Evolutionary conservation across 2,329 filamentous ascomycete genomes (phyloP), one percentile per base, ranked within the genome.

Genomic region (Pseudofabraea citricarpa): DNA sequence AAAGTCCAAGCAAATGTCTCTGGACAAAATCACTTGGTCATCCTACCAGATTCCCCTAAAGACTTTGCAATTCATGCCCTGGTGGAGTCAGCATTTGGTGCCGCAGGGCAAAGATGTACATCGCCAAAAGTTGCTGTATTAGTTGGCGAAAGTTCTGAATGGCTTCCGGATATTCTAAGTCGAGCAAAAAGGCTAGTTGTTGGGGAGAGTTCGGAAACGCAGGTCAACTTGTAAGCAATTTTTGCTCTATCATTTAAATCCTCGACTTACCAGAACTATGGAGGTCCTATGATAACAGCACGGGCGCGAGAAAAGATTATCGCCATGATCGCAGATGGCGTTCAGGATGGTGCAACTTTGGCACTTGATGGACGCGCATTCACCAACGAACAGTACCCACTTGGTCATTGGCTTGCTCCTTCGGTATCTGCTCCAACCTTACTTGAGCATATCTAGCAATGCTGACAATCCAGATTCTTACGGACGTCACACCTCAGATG

Each of bases 81-180:
- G 12, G 43, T 23, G 13, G 43, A 36, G 19, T 19, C 13, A 15
- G 43, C 40, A 8, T 45, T 45, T 29, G 40, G 43, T 23, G 39
- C 43, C 10, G 43, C 43, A n/a, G 40, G 43, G 13, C 43, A 45
- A 26, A 22, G 43, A 12, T 45, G 43, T 36, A 45, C 41, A 24
- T 40, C 23, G 20, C 16, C 41, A 6, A 45, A 36, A 13, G 40
- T 43, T n/a, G 26, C 22, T 15, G 40, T 45, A 16, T 35, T 45
- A 5, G 40, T 45, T 43, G 41, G 41, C n/a, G 13, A 13, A 21
- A 45, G 18, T 22, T 10, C 8, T 9, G 5, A 21, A 15, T 45
- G 43, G 43, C 12, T 45, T 8, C 18, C 16, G 10, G 40, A 36
- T 16, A 27, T 43, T 8, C 40, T 43, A 16, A 18, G 36, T 4